Evolutionary conservation across 306 rosid species (phyloP), one percentile per base, ranked within the genome.

Genomic region (Purshia tridentata): DNA sequence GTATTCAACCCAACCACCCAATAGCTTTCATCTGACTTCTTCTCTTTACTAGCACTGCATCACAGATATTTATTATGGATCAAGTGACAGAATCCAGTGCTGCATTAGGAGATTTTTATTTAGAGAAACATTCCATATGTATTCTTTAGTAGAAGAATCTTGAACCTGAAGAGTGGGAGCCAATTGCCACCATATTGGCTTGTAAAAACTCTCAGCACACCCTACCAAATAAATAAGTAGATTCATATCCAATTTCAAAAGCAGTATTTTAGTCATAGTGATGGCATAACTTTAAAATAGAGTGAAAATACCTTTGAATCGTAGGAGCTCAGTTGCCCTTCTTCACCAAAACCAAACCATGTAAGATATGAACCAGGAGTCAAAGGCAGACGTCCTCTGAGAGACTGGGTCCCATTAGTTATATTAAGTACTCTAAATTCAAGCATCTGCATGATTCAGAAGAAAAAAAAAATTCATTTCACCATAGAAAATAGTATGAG

Each of bases 271-370:
- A 55, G 65, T 60, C 56, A 42, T 23, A 65, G 49, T 55, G 69
- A 67, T 20, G 15, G 40, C 63, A 72, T 8, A 54, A 40, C 41
- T 69, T 69, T 49, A 53, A 65, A 78, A 49, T 69, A 44, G 23
- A 70, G 60, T 39, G 59, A 51, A 22, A 66, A 40, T 86, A 89
- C 98, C 94, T 87, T 90, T 60, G 99, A 94, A 80, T 91, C 99
- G n/a, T 83, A 90, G 46, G 95, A 88, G 84, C 96, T 87, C 73
- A 91, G 74, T 72, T 81, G 84, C 46, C 99, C 97, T 75, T 88
- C 96, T 77, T 94, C 99, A 71, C 90, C 88, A 77, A 90, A 94
- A 52, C 99, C 99, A 83, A 94, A 85, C 99, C 98, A 94, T 44
- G 78, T 71, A 57, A 94, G 83, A 76, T 78, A 69, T 54, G 99